Percentiles rank a stretch among this genome's conserved stretches.
phyloP scores from a whole-genome alignment of 306 rosid species.

The Biancaea sappan region DNA sequence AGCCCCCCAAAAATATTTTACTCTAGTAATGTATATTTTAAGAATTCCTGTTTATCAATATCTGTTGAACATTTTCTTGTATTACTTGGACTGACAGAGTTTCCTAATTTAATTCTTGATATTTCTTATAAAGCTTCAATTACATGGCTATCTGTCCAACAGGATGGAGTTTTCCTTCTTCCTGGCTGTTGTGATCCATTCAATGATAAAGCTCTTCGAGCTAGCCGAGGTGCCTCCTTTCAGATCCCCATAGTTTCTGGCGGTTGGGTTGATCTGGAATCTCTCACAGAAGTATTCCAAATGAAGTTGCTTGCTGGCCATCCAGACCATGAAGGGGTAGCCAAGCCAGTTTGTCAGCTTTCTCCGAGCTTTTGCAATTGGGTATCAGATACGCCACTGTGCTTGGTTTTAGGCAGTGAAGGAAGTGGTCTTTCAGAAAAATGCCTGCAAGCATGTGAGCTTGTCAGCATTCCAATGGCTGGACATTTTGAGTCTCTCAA shows the following conservation, averaged over 20 bases:
- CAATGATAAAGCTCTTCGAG: slow-evolving; percentile 93
- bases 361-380: slow-evolving; percentile 60
- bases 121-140: slow-evolving; percentile 10
- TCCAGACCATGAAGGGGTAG: slow-evolving; percentile 52
- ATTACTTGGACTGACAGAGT: neutral
- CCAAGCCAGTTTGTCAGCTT: slow-evolving; percentile 49
- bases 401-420: slow-evolving; percentile 92
- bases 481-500: slow-evolving; percentile 90
- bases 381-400: slow-evolving; percentile 51
- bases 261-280: slow-evolving; percentile 66
- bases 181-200: slow-evolving; percentile 96
- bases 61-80: neutral
- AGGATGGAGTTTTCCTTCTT: slow-evolving; percentile 87
- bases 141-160: slow-evolving; percentile 26
- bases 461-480: slow-evolving; percentile 89
- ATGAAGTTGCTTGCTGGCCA: slow-evolving; percentile 85
- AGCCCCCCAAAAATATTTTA: neutral
- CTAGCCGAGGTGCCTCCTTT: slow-evolving; percentile 93
- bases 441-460: slow-evolving; percentile 65
- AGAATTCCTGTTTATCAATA: neutral
- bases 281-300: slow-evolving; percentile 51
- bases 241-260: slow-evolving; percentile 89
- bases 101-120: neutral
- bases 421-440: slow-evolving; percentile 83
- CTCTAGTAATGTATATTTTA: neutral